Base-by-base conservation (phyloP, 129 eudicot genomes). In the Helichrysum umbraculigerum region DNA sequence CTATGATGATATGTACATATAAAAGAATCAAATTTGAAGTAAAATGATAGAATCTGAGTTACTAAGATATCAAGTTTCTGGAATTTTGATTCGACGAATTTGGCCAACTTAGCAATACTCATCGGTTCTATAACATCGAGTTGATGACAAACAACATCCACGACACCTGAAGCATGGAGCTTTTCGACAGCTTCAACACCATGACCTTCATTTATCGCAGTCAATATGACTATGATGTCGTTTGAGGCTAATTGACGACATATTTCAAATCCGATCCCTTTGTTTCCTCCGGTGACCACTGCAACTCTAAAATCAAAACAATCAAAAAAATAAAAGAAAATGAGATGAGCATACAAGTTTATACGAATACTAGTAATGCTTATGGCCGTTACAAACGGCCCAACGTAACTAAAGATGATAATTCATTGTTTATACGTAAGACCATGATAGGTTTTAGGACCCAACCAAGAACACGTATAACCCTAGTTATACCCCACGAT, bases 61-160 rank as follows among this genome's bases (percentile, higher is more conserved):
- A 79, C 83, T 75, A 79, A 74, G 50, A 79, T 73, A 79, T 79
- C 79, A 6, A 79, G 83, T 39, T 79, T 79, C 9, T 17, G 11
- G 56, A 73, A 73, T 9, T n/a, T 60, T 7, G 83, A 35, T 56
- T 79, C 70, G 8, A 79, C 68, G 15, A 64, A 73, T 33, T 61
- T 25, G 7, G 68, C 44, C 68, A 79, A 50, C 3, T 9, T 52
- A 64, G 78, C 62, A 39, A 79, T 59, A 58, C 79, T 79, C 6
- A 59, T 54, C 22, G 79, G 50, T 66, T 79, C 74, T 68, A 66
- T 79, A 22, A 79, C 74, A 73, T 79, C 83, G 3, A 79, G 79
- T 67, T 79, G 83, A 79, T 79, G 79, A 65, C 39, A 79, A 37
- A 56, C 79, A 8, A 79, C 79, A 73, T 79, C 73, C 7, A 16